Conservation (phyloP, 2,329 filamentous ascomycete species). For the Neonectria neomacrospora region DNA sequence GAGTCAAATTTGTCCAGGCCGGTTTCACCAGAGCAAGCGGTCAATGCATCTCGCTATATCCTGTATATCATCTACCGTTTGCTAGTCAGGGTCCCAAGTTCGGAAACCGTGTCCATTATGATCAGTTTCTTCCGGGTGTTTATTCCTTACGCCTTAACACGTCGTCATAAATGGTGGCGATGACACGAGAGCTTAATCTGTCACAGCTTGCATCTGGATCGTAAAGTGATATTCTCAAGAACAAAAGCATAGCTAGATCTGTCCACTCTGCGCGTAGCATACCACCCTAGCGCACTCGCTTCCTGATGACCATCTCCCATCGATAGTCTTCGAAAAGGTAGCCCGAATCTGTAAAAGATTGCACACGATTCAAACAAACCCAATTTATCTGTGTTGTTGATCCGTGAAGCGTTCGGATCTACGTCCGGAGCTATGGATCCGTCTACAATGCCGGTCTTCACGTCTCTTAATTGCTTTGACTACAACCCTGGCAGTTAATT, state of each 20-base stretch:
- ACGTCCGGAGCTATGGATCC: background rate
- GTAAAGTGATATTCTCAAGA: too few species aligned
- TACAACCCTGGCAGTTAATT: background rate
- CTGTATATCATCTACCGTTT: constrained; percentile 8
- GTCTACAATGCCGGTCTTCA: background rate
- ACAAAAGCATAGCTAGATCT: too few species aligned
- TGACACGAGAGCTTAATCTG: too few species aligned
- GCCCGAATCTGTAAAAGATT: too few species aligned
- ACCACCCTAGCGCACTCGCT: too few species aligned
- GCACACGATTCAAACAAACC: too few species aligned
- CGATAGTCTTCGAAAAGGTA: too few species aligned
- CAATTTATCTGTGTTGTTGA: background rate
- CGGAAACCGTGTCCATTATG: constrained; percentile 14
- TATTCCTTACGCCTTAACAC: constrained; percentile 19
- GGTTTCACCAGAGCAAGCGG: background rate
- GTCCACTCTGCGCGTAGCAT: too few species aligned
- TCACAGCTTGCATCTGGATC: too few species aligned
- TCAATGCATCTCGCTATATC: constrained; percentile 15
- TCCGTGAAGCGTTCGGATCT: too few species aligned
- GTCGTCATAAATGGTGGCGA: too few species aligned
- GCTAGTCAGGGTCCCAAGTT: constrained; percentile 2
- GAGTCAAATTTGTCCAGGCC: constrained; percentile 6
- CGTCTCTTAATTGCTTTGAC: background rate
- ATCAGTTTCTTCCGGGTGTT: constrained; percentile 21
- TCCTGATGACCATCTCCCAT: too few species aligned